These are phyloP conservation scores for Coemansia sp. DNA, from an alignment of 192 early-diverging fungal genomes.

Conservation along the genomic window DNA sequence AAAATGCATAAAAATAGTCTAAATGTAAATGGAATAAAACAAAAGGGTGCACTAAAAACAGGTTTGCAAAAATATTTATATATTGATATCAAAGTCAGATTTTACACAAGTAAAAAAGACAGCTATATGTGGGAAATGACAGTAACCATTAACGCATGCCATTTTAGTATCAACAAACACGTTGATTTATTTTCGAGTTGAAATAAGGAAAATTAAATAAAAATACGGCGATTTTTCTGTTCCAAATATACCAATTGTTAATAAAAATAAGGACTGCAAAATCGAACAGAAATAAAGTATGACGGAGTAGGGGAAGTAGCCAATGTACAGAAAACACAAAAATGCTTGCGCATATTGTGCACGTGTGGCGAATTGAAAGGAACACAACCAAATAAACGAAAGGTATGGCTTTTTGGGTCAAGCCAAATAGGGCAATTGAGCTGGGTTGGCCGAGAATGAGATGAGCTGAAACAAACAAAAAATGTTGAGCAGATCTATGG, in stretches of 20 bases:
- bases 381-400: not conserved
- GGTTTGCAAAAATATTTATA: not conserved
- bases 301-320: not conserved
- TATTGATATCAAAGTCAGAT: not conserved
- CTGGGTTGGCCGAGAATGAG: not conserved
- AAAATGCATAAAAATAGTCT: not conserved
- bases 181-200: not conserved
- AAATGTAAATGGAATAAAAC: not conserved
- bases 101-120: not conserved
- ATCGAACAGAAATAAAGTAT: not conserved
- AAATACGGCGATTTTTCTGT: not conserved
- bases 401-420: not conserved
- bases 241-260: not conserved
- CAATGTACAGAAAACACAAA: not conserved
- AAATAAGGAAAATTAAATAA: not conserved
- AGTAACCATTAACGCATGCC: not conserved
- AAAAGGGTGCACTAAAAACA: not conserved
- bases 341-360: not conserved
- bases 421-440: not conserved
- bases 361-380: slow-evolving; percentile 1
- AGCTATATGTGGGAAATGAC: not conserved
- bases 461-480: slow-evolving; percentile 1
- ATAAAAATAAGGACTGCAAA: not conserved
- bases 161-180: not conserved
- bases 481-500: not conserved